phyloP scores from a whole-genome alignment of 2,329 filamentous ascomycete genomes.

The Apiospora rasikravindrae region DNA sequence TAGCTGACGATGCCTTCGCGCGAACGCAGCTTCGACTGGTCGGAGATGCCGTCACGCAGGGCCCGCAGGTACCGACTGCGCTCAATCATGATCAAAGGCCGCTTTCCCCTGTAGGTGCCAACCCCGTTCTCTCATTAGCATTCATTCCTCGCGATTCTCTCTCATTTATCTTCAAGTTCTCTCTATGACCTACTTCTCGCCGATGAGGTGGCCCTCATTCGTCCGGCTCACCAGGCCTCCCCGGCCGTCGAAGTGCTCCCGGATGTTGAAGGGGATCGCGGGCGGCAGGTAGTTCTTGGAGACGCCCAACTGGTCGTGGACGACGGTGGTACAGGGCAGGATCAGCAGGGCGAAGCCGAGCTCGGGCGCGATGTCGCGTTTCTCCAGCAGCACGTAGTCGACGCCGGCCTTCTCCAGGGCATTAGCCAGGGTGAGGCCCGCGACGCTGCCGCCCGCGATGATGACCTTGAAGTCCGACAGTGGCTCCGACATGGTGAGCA shows the following conservation, averaged over 20 bases:
- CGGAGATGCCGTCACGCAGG: background rate
- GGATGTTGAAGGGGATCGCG: background rate
- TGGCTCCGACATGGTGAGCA: background rate
- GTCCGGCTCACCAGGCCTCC: background rate
- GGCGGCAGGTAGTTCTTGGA: constrained; percentile 16
- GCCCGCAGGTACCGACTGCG: background rate
- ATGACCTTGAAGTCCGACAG: constrained; percentile 25
- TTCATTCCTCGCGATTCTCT: no score
- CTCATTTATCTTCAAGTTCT: background rate
- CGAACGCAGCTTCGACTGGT: background rate
- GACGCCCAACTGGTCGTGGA: constrained; percentile 35
- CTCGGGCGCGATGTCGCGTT: constrained; percentile 28
- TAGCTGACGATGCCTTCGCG: background rate
- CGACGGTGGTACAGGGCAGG: constrained; percentile 32
- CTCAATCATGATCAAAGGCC: constrained; percentile 4
- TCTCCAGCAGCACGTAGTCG: constrained; percentile 36
- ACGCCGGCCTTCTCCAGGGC: constrained; percentile 32
- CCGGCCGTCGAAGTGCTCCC: background rate
- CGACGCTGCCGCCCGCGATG: constrained; percentile 35
- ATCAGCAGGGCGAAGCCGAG: constrained; percentile 32
- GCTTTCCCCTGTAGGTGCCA: background rate
- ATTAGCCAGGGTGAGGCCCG: constrained; percentile 34
- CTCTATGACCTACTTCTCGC: background rate
- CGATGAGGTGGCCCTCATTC: background rate
- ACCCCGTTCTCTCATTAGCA: background rate